Percentiles rank a stretch among this genome's conserved stretches.
phyloP scores from a whole-genome alignment of 139 green algal species.

The Eudorina sp. region DNA sequence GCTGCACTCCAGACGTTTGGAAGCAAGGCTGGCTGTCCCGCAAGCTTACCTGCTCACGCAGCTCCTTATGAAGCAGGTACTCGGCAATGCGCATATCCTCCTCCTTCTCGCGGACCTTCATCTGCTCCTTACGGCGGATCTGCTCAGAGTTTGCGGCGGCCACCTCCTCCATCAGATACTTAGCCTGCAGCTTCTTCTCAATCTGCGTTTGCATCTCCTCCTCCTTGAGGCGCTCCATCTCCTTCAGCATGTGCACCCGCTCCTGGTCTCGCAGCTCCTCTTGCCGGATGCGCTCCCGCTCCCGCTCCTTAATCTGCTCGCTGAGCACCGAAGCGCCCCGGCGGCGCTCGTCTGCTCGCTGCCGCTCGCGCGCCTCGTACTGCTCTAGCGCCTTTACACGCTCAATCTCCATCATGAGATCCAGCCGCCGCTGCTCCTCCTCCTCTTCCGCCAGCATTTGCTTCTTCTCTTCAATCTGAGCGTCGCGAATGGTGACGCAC shows the following conservation, averaged over 20 bases:
- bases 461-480: slow-evolving; percentile 89
- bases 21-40: no score
- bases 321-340: slow-evolving; percentile 78
- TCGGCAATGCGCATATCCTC: slow-evolving; percentile 85
- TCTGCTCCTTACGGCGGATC: slow-evolving; percentile 81
- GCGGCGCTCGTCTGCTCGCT: slow-evolving; percentile 73
- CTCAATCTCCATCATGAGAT: slow-evolving; percentile 91
- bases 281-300: slow-evolving; percentile 66
- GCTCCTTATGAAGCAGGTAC: slow-evolving; percentile 84
- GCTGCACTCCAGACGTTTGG: no score
- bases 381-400: slow-evolving; percentile 74
- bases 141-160: slow-evolving; percentile 79
- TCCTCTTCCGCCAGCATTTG: slow-evolving; percentile 74
- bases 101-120: slow-evolving; percentile 77
- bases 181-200: slow-evolving; percentile 73
- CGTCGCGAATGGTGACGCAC: slow-evolving; percentile 88
- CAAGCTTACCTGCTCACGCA: slow-evolving; percentile 77
- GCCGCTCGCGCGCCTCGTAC: slow-evolving; percentile 78
- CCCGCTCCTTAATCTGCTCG: slow-evolving; percentile 83
- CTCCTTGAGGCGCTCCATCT: slow-evolving; percentile 66
- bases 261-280: slow-evolving; percentile 80
- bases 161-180: slow-evolving; percentile 78
- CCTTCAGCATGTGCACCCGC: slow-evolving; percentile 66
- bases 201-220: slow-evolving; percentile 69
- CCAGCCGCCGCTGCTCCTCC: slow-evolving; percentile 73